These are phyloP conservation scores for Thelonectria discophora DNA, from an alignment of 2,329 filamentous ascomycete genomes.

Conservation along the genomic window DNA sequence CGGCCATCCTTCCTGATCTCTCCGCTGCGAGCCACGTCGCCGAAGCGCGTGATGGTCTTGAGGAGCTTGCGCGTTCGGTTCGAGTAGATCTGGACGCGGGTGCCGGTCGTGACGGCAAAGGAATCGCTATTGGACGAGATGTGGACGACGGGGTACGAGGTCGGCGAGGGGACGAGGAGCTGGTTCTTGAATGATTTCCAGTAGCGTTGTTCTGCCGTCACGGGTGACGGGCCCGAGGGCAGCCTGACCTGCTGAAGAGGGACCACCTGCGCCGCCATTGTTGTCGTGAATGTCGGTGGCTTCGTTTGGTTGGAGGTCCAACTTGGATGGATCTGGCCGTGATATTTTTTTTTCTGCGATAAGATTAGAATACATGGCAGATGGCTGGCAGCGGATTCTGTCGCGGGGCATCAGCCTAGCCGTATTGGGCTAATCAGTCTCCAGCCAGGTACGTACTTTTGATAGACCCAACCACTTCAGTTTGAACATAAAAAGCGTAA, in stretches of 20 bases:
- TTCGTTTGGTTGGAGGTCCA: conserved; percentile 16
- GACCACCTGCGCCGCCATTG: conserved; percentile 87
- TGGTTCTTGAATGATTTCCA: conserved; percentile 96
- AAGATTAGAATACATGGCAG: conserved; percentile 39
- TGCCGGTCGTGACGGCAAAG: conserved; percentile 95
- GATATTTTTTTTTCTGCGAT: conserved; percentile 45
- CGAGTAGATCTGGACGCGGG: conserved; percentile 92
- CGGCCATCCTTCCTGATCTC: conserved; percentile 89
- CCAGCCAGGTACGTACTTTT: not conserved
- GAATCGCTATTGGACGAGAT: conserved; percentile 81
- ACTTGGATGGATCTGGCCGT: conserved; percentile 24
- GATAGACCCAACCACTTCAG: not conserved
- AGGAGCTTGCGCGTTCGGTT: conserved; percentile 89
- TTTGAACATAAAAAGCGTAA: too few relatives aligned
- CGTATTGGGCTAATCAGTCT: not conserved
- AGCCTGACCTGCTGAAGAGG: conserved; percentile 84
- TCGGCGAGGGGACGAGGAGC: conserved; percentile 87
- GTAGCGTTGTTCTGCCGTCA: conserved; percentile 93
- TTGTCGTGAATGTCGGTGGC: conserved; percentile 32
- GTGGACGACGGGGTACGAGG: conserved; percentile 88
- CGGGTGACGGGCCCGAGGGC: conserved; percentile 79
- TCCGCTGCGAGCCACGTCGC: conserved; percentile 88
- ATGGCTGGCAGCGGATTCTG: conserved; percentile 32
- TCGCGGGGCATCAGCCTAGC: conserved; percentile 21
- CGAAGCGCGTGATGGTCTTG: conserved; percentile 94